A percentile compares a stretch with the other conserved stretches of the same genome.
Conservation (phyloP, 1,139 yeast genomes). For the Diutina pseudorugosa region DNA sequence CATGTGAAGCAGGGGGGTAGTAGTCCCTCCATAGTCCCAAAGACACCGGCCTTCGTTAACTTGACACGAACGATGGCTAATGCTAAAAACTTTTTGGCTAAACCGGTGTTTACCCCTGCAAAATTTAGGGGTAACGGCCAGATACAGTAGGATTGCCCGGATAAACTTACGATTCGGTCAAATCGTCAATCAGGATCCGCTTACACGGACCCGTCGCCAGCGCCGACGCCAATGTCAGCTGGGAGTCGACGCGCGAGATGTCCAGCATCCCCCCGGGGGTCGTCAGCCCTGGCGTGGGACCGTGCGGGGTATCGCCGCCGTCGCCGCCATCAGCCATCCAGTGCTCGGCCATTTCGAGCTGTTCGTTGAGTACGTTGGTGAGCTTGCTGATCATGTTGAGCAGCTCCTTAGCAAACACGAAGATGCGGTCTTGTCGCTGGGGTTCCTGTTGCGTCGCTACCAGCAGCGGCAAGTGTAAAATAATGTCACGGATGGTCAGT, state of each 20-base stretch:
- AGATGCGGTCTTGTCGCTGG: conserved; percentile 45
- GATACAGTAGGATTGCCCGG: too few species aligned
- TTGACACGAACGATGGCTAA: neutral
- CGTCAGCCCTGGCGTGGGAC: neutral
- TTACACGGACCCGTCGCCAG: conserved; percentile 1
- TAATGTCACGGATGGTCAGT: conserved; percentile 66
- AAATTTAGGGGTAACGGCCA: neutral
- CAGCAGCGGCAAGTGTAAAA: conserved; percentile 55
- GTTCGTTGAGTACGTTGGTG: conserved; percentile 73
- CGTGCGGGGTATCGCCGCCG: neutral
- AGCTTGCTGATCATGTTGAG: conserved; percentile 79
- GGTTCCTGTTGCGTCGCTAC: conserved; percentile 34
- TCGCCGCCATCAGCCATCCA: conserved; percentile 44
- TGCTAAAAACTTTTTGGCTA: too few species aligned
- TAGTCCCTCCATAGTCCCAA: neutral
- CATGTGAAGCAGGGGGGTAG: neutral
- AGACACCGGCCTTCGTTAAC: neutral
- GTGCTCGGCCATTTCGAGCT: conserved; percentile 68
- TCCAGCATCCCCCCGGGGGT: conserved; percentile 2
- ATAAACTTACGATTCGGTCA: neutral
- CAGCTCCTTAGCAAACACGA: conserved; percentile 79
- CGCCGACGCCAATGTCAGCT: neutral
- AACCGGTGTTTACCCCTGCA: too few species aligned
- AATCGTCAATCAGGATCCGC: conserved; percentile 2
- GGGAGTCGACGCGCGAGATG: conserved; percentile 4